Base-by-base conservation (phyloP, 768 basidiomycete species). In the Polyporus arcularius region DNA sequence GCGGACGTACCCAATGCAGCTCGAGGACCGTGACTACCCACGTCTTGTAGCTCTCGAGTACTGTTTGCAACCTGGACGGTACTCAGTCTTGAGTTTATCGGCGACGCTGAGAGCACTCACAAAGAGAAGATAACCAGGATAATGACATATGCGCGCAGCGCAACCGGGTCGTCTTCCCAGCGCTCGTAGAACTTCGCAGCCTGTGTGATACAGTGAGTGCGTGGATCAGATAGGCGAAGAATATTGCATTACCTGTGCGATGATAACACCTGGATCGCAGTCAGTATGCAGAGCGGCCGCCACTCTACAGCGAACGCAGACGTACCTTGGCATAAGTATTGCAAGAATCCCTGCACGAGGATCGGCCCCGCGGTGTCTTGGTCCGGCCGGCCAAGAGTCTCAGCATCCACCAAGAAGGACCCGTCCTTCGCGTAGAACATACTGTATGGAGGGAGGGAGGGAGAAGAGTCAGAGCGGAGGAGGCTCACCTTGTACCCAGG, bases 271-370 rank as follows among this genome's bases (percentile, higher is more conserved):
- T 67, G 28, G 21, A 26, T 26, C 42, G 42, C 42, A 16, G 18
- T 10, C 12, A 45, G 15, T 21, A 18, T 12, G 3, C 32, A 35
- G 6, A 51, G 45, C 41, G 21, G 32, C 15, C 14, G 26, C 26
- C 4, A 30, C 2, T 8, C 14, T 16, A 16, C 46, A 7, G 21
- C 31, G 28, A 47, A 39, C 21, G 21, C n/a, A 7, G 12, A 50
- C 59, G 14, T 31, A 53, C 71, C 71, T 58, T 82, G 74, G 30
- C 79, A 76, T 52, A 85, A 77, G 4, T 79, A 79, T 55, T 84
- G 82, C 15, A 83, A 50, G 26, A 84, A 69, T 12, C 75, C 78
- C 63, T 78, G 78, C 41, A 83, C 55, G 21, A 85, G 72, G 30
- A 83, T 78, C 2, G 78, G 75, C 16, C 76, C 76, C 26, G 76